Conservation (phyloP, 164 flowering plant species). For the Vitis rupestris region DNA sequence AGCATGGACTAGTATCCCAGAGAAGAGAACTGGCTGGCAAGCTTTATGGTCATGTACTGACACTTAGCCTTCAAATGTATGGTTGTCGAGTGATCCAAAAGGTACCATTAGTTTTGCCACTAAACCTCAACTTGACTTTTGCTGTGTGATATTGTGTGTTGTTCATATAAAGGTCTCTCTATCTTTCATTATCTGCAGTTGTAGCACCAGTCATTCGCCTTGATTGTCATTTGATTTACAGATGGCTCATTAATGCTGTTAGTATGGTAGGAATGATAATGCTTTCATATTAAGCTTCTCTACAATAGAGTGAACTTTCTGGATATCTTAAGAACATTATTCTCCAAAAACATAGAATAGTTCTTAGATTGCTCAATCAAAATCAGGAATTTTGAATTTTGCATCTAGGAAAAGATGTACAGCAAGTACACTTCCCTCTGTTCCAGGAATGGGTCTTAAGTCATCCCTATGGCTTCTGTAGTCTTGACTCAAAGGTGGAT, state of each 20-base stretch:
- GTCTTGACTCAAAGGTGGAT: not conserved
- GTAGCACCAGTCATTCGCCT: too few relatives aligned
- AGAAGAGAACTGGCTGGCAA: slow-evolving; percentile 75
- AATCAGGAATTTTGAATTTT: not conserved
- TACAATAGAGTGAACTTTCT: not conserved
- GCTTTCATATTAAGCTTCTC: not conserved
- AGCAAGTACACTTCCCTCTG: not conserved
- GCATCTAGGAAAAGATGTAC: not conserved
- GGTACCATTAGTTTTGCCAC: slow-evolving; percentile 33
- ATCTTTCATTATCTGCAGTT: too few relatives aligned
- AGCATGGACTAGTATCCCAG: slow-evolving; percentile 77
- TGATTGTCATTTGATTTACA: too few relatives aligned
- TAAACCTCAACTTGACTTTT: not conserved
- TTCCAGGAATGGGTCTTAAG: not conserved
- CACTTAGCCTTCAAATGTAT: slow-evolving; percentile 91
- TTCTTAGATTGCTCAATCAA: not conserved
- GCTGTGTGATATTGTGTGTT: not conserved
- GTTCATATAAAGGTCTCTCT: too few relatives aligned
- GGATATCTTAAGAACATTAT: not conserved
- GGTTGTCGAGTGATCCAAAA: slow-evolving; percentile 91
- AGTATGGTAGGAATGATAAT: not conserved
- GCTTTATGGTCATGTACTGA: slow-evolving; percentile 65
- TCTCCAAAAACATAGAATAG: not conserved
- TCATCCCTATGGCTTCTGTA: not conserved
- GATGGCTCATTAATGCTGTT: too few relatives aligned